A percentile compares a stretch with the other conserved stretches of the same genome.
Conservation (phyloP, 805 yeast species). For the Saccharomycopsis malanga region DNA sequence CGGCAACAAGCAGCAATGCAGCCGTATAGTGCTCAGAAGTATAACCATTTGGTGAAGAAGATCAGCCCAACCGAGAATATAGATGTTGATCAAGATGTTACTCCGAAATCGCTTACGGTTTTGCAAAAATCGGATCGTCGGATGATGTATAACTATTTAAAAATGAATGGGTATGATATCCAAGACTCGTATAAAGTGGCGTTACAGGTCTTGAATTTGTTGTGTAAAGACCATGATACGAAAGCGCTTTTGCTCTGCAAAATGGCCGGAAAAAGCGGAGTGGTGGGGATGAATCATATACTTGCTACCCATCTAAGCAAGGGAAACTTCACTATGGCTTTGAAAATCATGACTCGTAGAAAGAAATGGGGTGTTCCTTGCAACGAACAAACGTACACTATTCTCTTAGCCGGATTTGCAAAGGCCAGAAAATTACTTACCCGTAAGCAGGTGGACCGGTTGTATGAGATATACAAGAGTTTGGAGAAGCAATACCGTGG, state of each 20-base stretch:
- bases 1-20: neutral
- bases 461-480: conserved; percentile 22
- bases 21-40: conserved; percentile 2
- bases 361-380: conserved; percentile 55
- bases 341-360: conserved; percentile 45
- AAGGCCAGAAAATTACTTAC: conserved; percentile 30
- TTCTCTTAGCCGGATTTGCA: conserved; percentile 41
- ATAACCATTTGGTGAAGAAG: neutral
- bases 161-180: conserved; percentile 50
- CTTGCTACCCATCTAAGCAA: conserved; percentile 40
- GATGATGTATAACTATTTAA: conserved; percentile 43
- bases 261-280: conserved; percentile 42
- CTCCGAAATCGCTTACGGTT: neutral
- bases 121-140: neutral
- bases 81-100: neutral
- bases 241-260: conserved; percentile 49
- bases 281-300: conserved; percentile 59
- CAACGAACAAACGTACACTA: conserved; percentile 42
- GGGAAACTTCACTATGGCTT: conserved; percentile 40
- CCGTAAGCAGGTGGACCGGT: conserved; percentile 29
- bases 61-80: neutral
- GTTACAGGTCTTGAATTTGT: conserved; percentile 44
- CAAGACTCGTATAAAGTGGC: conserved; percentile 52
- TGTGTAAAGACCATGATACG: conserved; percentile 40
- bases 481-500: conserved; percentile 7